Evolutionary conservation across 1,284 basidiomycete species (phyloP).

Genomic region (Ustilago trichophora): DNA sequence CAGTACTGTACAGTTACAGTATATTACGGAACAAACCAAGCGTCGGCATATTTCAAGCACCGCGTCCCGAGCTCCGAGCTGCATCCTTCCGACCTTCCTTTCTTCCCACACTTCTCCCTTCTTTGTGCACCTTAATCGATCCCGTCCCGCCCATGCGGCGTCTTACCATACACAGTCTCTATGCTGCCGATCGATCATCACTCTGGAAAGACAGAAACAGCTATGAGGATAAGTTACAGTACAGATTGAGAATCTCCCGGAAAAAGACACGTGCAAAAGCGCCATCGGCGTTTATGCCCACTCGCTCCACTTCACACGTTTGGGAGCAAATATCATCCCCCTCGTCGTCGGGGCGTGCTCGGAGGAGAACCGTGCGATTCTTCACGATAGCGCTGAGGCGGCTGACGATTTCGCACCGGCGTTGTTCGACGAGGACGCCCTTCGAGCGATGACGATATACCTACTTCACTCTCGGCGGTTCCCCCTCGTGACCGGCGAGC

Average conservation of each 20-base stretch:
- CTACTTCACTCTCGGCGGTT: conserved; percentile 8
- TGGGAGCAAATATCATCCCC: too few relatives aligned
- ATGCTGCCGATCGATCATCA: too few relatives aligned
- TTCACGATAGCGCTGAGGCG: conserved; percentile 20
- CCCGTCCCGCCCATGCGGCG: not conserved
- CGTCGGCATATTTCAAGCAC: conserved; percentile 25
- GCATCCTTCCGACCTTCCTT: conserved; percentile 5
- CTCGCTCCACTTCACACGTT: too few relatives aligned
- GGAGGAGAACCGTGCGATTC: not conserved
- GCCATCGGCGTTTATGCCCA: too few relatives aligned
- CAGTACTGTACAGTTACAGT: too few relatives aligned
- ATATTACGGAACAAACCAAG: too few relatives aligned
- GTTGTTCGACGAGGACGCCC: conserved; percentile 10
- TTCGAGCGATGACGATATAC: conserved; percentile 1
- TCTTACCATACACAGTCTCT: too few relatives aligned
- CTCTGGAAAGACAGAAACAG: too few relatives aligned
- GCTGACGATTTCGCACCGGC: conserved; percentile 18
- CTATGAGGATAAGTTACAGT: too few relatives aligned
- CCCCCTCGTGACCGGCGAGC: not conserved
- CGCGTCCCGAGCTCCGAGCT: conserved; percentile 28
- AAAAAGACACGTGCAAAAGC: too few relatives aligned
- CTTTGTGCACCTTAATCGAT: not conserved
- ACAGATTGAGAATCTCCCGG: too few relatives aligned
- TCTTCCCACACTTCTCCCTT: not conserved
- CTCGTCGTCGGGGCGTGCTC: not conserved